phyloP scores from a whole-genome alignment of 2,329 filamentous ascomycete species.

The Cercospora canescens region DNA sequence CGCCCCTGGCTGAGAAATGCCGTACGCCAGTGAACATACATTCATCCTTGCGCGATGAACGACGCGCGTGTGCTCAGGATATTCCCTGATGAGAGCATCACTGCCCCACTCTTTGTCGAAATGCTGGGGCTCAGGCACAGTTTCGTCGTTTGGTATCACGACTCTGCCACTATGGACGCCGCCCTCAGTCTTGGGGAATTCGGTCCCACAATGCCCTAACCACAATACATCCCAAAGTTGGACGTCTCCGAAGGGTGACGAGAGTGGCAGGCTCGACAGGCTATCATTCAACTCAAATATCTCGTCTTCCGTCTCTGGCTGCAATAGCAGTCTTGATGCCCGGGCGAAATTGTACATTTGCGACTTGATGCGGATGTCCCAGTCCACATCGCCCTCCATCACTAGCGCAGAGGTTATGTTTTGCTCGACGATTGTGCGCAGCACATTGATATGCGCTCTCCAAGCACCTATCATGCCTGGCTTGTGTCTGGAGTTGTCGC shows the following conservation, averaged over 20 bases:
- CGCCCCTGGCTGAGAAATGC: conserved; percentile 48
- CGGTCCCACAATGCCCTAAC: conserved; percentile 35
- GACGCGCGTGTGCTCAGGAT: conserved; percentile 43
- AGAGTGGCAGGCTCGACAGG: conserved; percentile 23
- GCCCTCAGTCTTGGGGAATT: conserved; percentile 6
- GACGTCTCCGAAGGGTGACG: conserved; percentile 40
- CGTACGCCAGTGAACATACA: conserved; percentile 48
- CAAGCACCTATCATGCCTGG: conserved; percentile 24
- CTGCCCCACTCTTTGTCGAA: conserved; percentile 27
- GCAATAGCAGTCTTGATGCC: conserved; percentile 41
- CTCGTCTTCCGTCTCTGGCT: conserved; percentile 20
- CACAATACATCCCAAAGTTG: conserved; percentile 39
- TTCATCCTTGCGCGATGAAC: conserved; percentile 45
- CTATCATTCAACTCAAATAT: conserved; percentile 19
- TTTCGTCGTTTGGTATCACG: conserved; percentile 23
- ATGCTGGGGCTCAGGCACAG: conserved; percentile 24
- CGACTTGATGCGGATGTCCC: conserved; percentile 46
- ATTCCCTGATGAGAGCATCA: conserved; percentile 18
- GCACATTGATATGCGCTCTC: conserved; percentile 32
- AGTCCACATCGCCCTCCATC: conserved; percentile 49
- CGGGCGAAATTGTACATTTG: conserved; percentile 40
- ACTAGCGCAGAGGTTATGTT: conserved; percentile 43
- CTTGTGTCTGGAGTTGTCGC: conserved; percentile 29
- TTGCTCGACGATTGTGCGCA: conserved; percentile 36
- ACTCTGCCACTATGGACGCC: conserved; percentile 20